Evolutionary conservation across 1,284 basidiomycete species (phyloP).

Genomic region (Earliella scabrosa): DNA sequence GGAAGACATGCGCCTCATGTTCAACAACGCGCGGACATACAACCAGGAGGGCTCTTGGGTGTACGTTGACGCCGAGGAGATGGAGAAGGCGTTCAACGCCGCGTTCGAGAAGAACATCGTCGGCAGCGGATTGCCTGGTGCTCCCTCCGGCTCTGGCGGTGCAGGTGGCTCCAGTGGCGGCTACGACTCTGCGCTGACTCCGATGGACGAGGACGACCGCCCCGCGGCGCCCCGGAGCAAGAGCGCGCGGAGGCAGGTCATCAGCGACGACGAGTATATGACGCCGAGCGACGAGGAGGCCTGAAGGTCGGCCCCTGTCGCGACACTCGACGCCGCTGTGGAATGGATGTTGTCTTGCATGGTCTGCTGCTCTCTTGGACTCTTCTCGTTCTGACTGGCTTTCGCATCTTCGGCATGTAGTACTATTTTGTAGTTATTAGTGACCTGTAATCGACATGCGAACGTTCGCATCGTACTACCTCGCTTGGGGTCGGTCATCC

Average conservation of each 20-base stretch:
- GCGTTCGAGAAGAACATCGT: constrained; percentile 61
- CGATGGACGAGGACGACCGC: constrained; percentile 78
- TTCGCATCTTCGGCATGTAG: constrained; percentile 5
- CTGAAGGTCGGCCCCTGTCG: constrained; percentile 15
- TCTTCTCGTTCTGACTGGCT: not conserved
- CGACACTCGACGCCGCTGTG: not conserved
- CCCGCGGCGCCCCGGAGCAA: constrained; percentile 49
- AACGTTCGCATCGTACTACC: not conserved
- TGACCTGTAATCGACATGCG: constrained; percentile 2
- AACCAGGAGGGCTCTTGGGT: constrained; percentile 92
- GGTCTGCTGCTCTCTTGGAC: not conserved
- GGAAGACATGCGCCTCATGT: constrained; percentile 89
- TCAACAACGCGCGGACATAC: constrained; percentile 91
- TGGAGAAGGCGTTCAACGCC: constrained; percentile 84
- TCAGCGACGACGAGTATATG: constrained; percentile 73
- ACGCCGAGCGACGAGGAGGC: constrained; percentile 43
- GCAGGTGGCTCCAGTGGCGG: constrained; percentile 46
- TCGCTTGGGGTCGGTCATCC: no score
- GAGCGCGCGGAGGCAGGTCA: constrained; percentile 67
- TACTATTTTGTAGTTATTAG: constrained; percentile 13
- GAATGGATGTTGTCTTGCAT: not conserved
- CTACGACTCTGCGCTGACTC: constrained; percentile 72
- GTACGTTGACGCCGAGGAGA: constrained; percentile 90
- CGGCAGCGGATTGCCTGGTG: constrained; percentile 77
- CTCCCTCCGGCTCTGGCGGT: constrained; percentile 42